These are phyloP conservation scores for Fusarium nygamai DNA, from an alignment of 2,329 filamentous ascomycete species.

Conservation along the genomic window DNA sequence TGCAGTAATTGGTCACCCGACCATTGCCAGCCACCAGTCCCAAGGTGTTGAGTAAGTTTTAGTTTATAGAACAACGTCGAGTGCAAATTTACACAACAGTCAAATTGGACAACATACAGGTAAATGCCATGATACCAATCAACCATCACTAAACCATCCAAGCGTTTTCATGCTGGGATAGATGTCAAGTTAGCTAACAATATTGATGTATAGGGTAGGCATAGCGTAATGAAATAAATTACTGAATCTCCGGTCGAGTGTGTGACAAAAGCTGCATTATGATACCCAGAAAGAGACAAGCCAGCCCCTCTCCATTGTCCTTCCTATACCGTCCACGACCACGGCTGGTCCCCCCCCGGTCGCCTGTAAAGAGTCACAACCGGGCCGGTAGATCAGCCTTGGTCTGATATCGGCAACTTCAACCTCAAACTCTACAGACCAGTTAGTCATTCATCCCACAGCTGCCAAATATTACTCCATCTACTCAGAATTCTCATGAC, in stretches of 20 bases:
- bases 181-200: background rate
- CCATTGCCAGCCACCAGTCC: background rate
- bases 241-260: background rate
- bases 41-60: too few relatives aligned
- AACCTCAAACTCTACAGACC: background rate
- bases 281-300: background rate
- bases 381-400: constrained; percentile 12
- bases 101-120: background rate
- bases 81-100: background rate
- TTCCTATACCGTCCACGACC: constrained; percentile 1
- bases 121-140: background rate
- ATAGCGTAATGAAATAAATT: too few relatives aligned
- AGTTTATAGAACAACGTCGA: too few relatives aligned
- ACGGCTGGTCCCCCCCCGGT: constrained; percentile 3
- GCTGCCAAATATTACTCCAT: background rate
- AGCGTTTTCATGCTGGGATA: background rate
- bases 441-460: background rate
- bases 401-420: background rate
- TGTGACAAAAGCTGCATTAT: background rate
- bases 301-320: constrained; percentile 14
- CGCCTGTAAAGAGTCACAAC: constrained; percentile 12
- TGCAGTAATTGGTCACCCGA: background rate
- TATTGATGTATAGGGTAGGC: background rate
- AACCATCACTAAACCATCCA: background rate
- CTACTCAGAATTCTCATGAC: background rate